phyloP scores from a whole-genome alignment of 805 yeast genomes.

The Blastobotrys robertii region DNA sequence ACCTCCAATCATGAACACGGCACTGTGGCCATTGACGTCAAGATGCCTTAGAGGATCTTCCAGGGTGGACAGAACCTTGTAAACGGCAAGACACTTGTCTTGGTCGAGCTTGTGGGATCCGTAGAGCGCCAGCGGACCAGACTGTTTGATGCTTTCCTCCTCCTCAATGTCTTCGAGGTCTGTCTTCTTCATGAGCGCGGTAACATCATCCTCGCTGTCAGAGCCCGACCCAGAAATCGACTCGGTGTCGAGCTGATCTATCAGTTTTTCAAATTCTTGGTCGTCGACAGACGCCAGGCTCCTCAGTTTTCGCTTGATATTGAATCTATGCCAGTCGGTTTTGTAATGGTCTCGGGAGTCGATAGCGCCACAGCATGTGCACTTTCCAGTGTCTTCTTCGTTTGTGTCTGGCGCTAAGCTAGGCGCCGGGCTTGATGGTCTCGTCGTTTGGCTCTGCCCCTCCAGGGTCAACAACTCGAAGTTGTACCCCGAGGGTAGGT shows the following conservation, averaged over 20 bases:
- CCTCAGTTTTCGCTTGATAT: conserved; percentile 43
- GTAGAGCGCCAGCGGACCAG: conserved; percentile 53
- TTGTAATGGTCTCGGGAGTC: conserved; percentile 38
- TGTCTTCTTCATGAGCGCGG: conserved; percentile 3
- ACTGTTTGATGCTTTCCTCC: conserved; percentile 1
- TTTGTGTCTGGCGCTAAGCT: conserved; percentile 1
- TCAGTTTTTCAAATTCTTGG: conserved; percentile 46
- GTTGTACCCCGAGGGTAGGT: not conserved
- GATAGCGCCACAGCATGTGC: conserved; percentile 12
- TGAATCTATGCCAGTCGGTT: conserved; percentile 49
- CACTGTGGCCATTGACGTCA: conserved; percentile 41
- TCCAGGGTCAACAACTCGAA: not conserved
- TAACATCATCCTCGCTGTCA: conserved; percentile 17
- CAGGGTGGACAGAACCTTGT: conserved; percentile 50
- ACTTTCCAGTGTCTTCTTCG: conserved; percentile 2
- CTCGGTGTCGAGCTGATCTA: conserved; percentile 36
- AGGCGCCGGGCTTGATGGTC: not conserved
- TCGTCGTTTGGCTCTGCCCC: conserved; percentile 5
- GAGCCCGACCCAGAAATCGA: conserved; percentile 49
- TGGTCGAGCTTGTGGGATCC: conserved; percentile 38
- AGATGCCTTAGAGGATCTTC: conserved; percentile 40
- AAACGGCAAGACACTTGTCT: conserved; percentile 50
- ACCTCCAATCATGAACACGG: conserved; percentile 89
- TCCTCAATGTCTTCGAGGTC: conserved; percentile 6
- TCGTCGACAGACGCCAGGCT: conserved; percentile 41